A percentile compares a stretch with the other conserved stretches of the same genome.
These are phyloP conservation scores for Amaranthus palmeri DNA, from an alignment of 148 eudicot genomes.

Conservation along the genomic window DNA sequence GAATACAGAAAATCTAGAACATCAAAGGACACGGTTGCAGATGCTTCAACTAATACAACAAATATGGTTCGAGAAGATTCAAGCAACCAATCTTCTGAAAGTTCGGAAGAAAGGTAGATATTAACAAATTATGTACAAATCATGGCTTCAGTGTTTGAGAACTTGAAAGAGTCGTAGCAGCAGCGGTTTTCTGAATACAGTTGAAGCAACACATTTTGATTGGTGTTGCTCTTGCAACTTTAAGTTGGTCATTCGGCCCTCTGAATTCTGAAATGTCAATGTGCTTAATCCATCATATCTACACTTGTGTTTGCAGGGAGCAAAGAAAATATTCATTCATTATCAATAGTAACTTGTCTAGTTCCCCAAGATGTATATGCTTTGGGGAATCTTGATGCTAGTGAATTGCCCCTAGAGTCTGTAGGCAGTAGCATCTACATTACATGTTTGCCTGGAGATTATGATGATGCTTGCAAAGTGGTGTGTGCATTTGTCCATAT, in stretches of 20 bases:
- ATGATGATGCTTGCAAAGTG: neutral
- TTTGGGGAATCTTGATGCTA: too few relatives aligned
- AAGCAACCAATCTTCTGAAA: conserved; percentile 16
- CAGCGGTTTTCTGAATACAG: neutral
- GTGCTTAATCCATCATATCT: neutral
- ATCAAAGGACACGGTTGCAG: conserved; percentile 22
- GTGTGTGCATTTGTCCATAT: neutral
- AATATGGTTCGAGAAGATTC: conserved; percentile 10
- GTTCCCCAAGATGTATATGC: too few relatives aligned
- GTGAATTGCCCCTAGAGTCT: too few relatives aligned
- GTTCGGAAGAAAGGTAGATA: conserved; percentile 23
- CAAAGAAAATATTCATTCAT: neutral
- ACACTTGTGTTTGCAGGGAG: neutral
- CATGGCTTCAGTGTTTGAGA: neutral
- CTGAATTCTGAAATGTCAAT: too few relatives aligned
- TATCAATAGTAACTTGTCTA: too few relatives aligned
- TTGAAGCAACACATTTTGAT: neutral
- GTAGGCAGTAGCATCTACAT: too few relatives aligned
- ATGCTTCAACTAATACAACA: conserved; percentile 11
- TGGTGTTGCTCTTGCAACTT: neutral
- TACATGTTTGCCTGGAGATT: too few relatives aligned
- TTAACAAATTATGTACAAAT: too few relatives aligned
- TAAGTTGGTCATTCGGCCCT: neutral
- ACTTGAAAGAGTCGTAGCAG: neutral
- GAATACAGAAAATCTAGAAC: conserved; percentile 31